Conservation (phyloP, 768 basidiomycete species). For the Kondoa malvinella region DNA sequence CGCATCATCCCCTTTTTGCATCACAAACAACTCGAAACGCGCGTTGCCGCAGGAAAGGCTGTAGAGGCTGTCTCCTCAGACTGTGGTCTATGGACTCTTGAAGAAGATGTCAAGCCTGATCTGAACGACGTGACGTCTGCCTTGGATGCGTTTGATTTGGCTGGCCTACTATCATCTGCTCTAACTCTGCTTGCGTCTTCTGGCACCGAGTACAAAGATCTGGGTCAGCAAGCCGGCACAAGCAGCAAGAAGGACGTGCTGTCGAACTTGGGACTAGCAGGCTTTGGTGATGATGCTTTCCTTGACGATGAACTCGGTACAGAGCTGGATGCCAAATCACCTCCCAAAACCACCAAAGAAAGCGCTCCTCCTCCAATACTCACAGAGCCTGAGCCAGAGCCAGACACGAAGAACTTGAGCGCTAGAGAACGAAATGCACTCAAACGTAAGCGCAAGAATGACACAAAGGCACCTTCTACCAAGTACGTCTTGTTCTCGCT, state of each 20-base stretch:
- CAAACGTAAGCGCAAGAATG: constrained; percentile 83
- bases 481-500: constrained; percentile 19
- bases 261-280: constrained; percentile 16
- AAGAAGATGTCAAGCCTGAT: constrained; percentile 7
- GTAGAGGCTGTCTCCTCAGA: constrained; percentile 70
- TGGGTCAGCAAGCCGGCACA: constrained; percentile 16
- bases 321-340: constrained; percentile 18
- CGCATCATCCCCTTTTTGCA: constrained; percentile 82
- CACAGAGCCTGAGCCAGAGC: constrained; percentile 21
- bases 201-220: constrained; percentile 59
- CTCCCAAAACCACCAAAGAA: constrained; percentile 4
- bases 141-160: constrained; percentile 63
- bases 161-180: constrained; percentile 56
- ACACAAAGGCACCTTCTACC: constrained; percentile 14
- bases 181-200: constrained; percentile 74
- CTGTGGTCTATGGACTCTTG: constrained; percentile 54
- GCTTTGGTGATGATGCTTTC: constrained; percentile 17
- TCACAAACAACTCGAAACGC: constrained; percentile 80
- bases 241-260: constrained; percentile 71
- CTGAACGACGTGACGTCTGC: constrained; percentile 32
- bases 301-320: neutral
- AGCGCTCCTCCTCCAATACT: constrained; percentile 6
- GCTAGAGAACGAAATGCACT: constrained; percentile 84
- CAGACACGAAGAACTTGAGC: constrained; percentile 49
- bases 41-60: constrained; percentile 72